Percentiles rank a stretch among this genome's conserved stretches.
phyloP scores from a whole-genome alignment of 176 grass and related monocot species.

The Areca catechu region DNA sequence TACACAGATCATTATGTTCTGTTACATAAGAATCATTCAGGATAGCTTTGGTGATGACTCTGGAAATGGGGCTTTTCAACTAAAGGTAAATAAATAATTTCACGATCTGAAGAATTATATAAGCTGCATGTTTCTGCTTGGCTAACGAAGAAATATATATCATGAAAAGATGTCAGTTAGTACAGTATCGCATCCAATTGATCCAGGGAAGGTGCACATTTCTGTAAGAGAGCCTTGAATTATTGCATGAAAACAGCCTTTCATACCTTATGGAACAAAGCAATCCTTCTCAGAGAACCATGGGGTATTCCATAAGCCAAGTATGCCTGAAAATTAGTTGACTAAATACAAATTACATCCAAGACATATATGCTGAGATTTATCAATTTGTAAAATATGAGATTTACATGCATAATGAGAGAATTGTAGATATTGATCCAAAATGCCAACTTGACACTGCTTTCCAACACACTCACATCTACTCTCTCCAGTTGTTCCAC shows the following conservation, averaged over 20 bases:
- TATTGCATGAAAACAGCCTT: not conserved
- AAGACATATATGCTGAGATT: not conserved
- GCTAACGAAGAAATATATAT: too few species aligned
- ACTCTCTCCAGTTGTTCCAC: conserved; percentile 95
- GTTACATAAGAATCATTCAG: too few species aligned
- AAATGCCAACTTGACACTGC: conserved; percentile 65
- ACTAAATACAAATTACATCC: too few species aligned
- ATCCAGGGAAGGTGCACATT: not conserved
- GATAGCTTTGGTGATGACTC: too few species aligned
- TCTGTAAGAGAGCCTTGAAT: not conserved
- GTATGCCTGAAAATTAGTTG: conserved; percentile 54
- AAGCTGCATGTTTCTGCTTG: too few species aligned
- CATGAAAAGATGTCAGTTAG: too few species aligned
- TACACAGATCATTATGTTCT: too few species aligned
- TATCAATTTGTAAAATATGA: not conserved
- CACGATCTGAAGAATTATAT: too few species aligned
- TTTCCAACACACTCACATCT: conserved; percentile 56
- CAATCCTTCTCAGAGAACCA: conserved; percentile 71
- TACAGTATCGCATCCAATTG: too few species aligned
- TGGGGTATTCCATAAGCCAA: conserved; percentile 72
- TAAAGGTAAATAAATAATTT: too few species aligned
- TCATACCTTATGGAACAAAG: conserved; percentile 79
- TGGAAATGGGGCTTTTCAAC: too few species aligned
- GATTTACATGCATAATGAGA: conserved; percentile 94
- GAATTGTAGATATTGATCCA: conserved; percentile 99